Base-by-base conservation (phyloP, 371 early-diverging fungal genomes). In the Catenaria anguillulae region DNA sequence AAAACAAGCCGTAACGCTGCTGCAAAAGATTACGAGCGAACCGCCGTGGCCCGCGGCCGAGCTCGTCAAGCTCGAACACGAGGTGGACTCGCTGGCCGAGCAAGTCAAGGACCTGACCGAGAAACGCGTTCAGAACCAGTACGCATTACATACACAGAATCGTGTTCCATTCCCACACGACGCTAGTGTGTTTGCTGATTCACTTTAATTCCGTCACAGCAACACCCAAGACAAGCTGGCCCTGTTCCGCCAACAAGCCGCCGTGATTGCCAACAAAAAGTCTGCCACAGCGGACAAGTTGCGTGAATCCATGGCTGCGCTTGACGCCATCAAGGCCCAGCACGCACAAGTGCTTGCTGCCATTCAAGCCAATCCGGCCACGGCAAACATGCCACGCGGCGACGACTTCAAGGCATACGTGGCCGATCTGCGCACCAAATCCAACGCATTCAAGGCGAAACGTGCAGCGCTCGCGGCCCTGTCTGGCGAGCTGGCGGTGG, bases 341-440 rank as follows among this genome's bases (percentile, higher is more conserved):
- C 42, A 26, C 15, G 58, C 36, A 15, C 19, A 12, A 23, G 45
- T 23, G 2, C 50, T 43, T 4, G 40, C 40, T 10, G 40, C 40
- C 5, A 76, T 69, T 26, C 60, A 62, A 43, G 60, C 60, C 21
- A 64, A 64, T 36, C 60, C 61, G 8, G 59, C 63, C 3, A 17
- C n/a, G 12, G 50, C 55, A 33, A 26, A 73, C 73, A 70, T 76
- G 60, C 66, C 75, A n/a, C 72, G 73, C 60, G 80, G 80, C 15
- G 80, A 80, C 35, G 80, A 80, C 24, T 75, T 80, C 60, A 80
- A 79, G 65, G 55, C 71, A 45, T 80, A 77, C 64, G 75, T 80
- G 15, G 67, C 69, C 36, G 80, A 78, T 59, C 68, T 80, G 23
- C 69, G 80, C 26, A 74, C 67, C 60, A 80, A 80, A 56, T 78